Evolutionary conservation across 202 grass and related monocot genomes (phyloP).

Genomic region (Hordeum pubiflorum): DNA sequence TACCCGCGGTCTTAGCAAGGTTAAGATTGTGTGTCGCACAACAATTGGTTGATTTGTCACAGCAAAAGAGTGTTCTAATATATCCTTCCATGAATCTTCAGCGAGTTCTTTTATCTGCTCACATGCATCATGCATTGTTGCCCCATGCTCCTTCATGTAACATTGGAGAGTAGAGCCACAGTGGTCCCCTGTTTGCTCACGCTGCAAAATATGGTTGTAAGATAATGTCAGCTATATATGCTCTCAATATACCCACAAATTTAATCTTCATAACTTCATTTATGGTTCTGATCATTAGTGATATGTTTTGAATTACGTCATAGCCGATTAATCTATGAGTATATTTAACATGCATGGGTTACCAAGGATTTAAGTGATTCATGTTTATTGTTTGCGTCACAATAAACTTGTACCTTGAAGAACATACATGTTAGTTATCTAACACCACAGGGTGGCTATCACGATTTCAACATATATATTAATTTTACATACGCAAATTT

Average conservation of each 20-base stretch:
- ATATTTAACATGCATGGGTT: not conserved
- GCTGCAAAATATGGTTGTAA: not conserved
- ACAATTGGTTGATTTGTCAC: not conserved
- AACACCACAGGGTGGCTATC: not conserved
- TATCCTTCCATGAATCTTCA: conserved; percentile 26
- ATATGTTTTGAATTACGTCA: not conserved
- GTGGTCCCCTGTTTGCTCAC: conserved; percentile 11
- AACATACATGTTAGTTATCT: not conserved
- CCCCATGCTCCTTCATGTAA: not conserved
- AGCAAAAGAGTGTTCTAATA: not conserved
- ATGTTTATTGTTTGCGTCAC: not conserved
- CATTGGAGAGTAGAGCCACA: conserved; percentile 8
- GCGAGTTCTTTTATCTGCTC: not conserved
- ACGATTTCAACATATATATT: no score
- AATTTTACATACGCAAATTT: no score
- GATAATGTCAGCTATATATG: not conserved
- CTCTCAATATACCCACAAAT: not conserved
- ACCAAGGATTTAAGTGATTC: not conserved
- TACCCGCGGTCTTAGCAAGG: not conserved
- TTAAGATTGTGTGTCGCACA: not conserved
- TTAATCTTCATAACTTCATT: not conserved
- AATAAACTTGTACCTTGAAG: not conserved
- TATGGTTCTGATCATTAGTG: not conserved
- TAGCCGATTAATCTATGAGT: not conserved
- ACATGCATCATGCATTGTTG: conserved; percentile 9